Evolutionary conservation across 106 monocot genomes (phyloP).

Genomic region (Allium cepa): DNA sequence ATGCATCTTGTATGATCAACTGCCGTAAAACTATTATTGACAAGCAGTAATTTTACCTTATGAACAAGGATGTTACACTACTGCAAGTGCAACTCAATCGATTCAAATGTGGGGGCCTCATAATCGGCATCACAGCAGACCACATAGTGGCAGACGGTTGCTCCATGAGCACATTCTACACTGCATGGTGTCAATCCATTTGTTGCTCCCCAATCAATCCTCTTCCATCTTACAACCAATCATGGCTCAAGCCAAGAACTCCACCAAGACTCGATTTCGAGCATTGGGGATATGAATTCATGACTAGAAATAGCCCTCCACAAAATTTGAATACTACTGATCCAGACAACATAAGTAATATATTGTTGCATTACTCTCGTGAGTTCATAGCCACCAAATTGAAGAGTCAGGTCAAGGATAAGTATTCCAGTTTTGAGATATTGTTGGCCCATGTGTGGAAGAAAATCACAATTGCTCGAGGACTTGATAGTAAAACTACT

Average conservation of each 20-base stretch:
- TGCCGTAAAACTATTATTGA: too few species aligned
- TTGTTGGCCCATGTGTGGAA: conserved; percentile 36
- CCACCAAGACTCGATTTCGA: conserved; percentile 21
- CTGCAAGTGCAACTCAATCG: conserved; percentile 51
- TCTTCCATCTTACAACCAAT: conserved; percentile 8
- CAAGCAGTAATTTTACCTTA: neutral
- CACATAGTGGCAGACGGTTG: conserved; percentile 60
- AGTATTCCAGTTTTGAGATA: conserved; percentile 35
- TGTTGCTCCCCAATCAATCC: conserved; percentile 11
- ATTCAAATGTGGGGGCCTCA: conserved; percentile 43
- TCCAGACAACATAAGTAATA: conserved; percentile 14
- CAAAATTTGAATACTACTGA: neutral
- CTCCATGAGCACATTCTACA: conserved; percentile 48
- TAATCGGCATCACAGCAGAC: conserved; percentile 28
- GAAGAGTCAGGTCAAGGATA: conserved; percentile 2
- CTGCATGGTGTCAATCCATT: conserved; percentile 16
- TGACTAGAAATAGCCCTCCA: neutral
- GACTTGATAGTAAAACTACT: neutral
- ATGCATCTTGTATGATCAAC: too few species aligned
- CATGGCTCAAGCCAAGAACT: conserved; percentile 6
- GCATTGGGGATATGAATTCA: conserved; percentile 36
- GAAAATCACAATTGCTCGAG: conserved; percentile 29
- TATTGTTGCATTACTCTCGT: conserved; percentile 19
- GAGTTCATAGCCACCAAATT: conserved; percentile 31
- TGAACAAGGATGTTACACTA: neutral